phyloP scores from a whole-genome alignment of 73 alveolate genomes.

The Paramecium tetraurelia region DNA sequence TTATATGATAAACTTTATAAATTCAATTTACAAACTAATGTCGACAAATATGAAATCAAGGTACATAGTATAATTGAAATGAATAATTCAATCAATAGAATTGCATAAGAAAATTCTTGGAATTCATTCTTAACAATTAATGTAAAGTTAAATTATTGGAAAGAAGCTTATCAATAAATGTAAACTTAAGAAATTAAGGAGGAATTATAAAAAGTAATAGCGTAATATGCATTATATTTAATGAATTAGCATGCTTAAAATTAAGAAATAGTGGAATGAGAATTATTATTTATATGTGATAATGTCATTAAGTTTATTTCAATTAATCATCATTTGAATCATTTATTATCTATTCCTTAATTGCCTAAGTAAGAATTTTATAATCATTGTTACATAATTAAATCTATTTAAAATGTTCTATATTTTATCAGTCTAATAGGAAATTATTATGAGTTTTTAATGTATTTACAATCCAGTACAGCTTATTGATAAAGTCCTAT shows the following conservation, averaged over 20 bases:
- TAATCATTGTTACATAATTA: not conserved
- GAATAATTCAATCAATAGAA: not conserved
- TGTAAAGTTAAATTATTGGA: conserved; percentile 35
- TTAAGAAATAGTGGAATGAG: not conserved
- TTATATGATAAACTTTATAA: not conserved
- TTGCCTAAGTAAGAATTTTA: too few relatives aligned
- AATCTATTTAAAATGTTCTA: not conserved
- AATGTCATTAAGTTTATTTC: not conserved
- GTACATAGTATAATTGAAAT: conserved; percentile 1
- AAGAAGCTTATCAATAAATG: conserved; percentile 1
- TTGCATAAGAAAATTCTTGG: conserved; percentile 32
- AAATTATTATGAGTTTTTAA: too few relatives aligned
- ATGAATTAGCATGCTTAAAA: conserved; percentile 26
- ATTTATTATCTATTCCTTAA: not conserved
- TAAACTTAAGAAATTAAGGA: not conserved
- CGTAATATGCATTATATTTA: conserved; percentile 35
- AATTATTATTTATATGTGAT: not conserved
- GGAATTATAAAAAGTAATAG: conserved; percentile 15
- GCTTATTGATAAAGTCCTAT: too few relatives aligned
- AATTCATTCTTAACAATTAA: not conserved
- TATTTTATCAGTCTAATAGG: not conserved
- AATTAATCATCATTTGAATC: not conserved
- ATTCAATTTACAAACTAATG: conserved; percentile 12
- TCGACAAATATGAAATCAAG: conserved; percentile 27
- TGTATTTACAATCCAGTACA: too few relatives aligned